These are phyloP conservation scores for Hypoxylon trugodes DNA, from an alignment of 495 filamentous ascomycete species.

Conservation along the genomic window DNA sequence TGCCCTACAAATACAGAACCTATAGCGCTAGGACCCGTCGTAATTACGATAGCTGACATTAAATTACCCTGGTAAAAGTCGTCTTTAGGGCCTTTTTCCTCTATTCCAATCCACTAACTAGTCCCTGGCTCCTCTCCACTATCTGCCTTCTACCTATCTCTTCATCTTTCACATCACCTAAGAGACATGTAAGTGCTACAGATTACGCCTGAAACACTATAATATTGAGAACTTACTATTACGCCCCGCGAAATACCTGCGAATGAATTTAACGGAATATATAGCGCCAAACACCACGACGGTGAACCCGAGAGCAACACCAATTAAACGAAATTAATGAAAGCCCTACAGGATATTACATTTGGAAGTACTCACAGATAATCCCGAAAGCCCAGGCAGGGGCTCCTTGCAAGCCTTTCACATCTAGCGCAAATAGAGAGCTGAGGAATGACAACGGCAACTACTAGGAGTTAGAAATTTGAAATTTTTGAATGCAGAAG, in stretches of 20 bases:
- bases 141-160: too few species aligned
- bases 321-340: slow-evolving; percentile 3
- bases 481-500: not conserved
- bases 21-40: too few species aligned
- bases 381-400: slow-evolving; percentile 10
- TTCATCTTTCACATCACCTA: not conserved
- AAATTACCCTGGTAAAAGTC: too few species aligned
- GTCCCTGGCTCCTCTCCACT: too few species aligned
- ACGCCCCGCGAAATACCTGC: not conserved
- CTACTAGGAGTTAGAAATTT: slow-evolving; percentile 4
- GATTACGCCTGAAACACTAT: not conserved
- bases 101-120: too few species aligned
- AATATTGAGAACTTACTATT: not conserved
- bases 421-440: slow-evolving; percentile 11
- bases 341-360: not conserved
- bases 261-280: not conserved
- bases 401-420: not conserved
- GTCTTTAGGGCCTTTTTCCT: too few species aligned
- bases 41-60: too few species aligned
- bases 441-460: slow-evolving; percentile 17
- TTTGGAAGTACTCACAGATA: slow-evolving; percentile 11
- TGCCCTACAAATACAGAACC: too few species aligned
- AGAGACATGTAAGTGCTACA: not conserved
- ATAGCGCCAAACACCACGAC: not conserved
- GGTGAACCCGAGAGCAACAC: not conserved